Evolutionary conservation across 1,284 basidiomycete species (phyloP), one percentile per base, ranked within the genome.

Genomic region (Cystobasidium sp.): DNA sequence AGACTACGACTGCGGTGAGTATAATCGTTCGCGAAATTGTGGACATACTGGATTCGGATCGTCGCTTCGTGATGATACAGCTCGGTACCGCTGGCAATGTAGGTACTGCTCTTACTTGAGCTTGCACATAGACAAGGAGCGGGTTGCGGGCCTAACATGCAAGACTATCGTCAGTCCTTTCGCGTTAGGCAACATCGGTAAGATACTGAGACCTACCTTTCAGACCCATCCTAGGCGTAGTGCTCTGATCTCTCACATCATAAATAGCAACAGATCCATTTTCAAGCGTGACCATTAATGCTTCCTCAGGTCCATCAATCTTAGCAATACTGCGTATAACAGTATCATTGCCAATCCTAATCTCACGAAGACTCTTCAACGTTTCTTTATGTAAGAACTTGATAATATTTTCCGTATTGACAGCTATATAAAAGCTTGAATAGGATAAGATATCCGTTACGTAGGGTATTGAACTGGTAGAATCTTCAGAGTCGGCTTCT

Each of bases 61-160:
- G 83, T 83, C 0, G 84, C 81, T 75, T 85, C 85, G 58, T 84
- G 82, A 3, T 82, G 81, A 41, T 82, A 78, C 1, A 84, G 77
- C 76, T 85, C 84, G 0, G 84, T 84, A 1, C 84, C 85, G 9
- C 81, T 84, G 0, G 84, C 83, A 0, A 85, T 41, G 16, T 76
- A 77, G 0, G 75, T 73, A 43, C 55, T 46, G 14, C 78, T 77
- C 56, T 77, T 77, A 41, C 76, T 79, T 47, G 78, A 75, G 10
- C 75, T 73, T 0, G 75, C 74, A 39, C 71, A 75, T 1, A 79
- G 44, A 51, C 78, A 78, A 0, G 75, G 76, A 2, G 79, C 79
- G 1, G 76, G 65, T 3, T 61, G 72, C 46, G 75, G 76, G 39
- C 75, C 78, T 78, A 68, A 7, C 0, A 1, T 18, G 12, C 2